A percentile compares a stretch with the other conserved stretches of the same genome.
Conservation (phyloP, 768 basidiomycete species). For the Rhodosporidiobolus sp. region DNA sequence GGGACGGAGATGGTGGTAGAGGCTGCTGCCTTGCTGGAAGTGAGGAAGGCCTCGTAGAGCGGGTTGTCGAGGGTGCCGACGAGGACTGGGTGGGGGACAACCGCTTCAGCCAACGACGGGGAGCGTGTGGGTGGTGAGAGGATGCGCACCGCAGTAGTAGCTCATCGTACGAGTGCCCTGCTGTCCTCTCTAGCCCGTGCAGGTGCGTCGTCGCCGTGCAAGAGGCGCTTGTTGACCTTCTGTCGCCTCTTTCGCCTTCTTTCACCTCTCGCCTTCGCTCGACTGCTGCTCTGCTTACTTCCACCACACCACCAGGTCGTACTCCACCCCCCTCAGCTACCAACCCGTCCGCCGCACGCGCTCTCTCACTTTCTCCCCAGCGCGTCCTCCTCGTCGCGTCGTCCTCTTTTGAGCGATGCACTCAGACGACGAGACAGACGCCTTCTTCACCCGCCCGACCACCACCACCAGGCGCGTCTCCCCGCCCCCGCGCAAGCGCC, state of each 20-base stretch:
- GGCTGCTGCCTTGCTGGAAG: slow-evolving; percentile 45
- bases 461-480: not conserved
- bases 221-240: not conserved
- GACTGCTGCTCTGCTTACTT: not conserved
- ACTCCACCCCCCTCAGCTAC: not conserved
- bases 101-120: not conserved
- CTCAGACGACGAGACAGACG: not conserved
- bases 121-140: not conserved
- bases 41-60: slow-evolving; percentile 50
- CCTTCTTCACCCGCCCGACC: slow-evolving; percentile 2
- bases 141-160: slow-evolving; percentile 48
- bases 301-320: not conserved
- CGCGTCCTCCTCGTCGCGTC: slow-evolving; percentile 7
- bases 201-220: not conserved
- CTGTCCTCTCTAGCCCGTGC: not conserved
- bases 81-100: slow-evolving; percentile 41
- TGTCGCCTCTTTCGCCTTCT: too few relatives aligned
- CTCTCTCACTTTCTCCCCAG: not conserved
- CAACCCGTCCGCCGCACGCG: not conserved
- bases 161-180: slow-evolving; percentile 41
- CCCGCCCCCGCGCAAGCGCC: slow-evolving; percentile 1
- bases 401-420: not conserved
- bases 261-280: not conserved
- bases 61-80: slow-evolving; percentile 53
- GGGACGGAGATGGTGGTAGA: slow-evolving; percentile 38